Conservation (phyloP, 139 green algal genomes). For the Picocystis salinarum region DNA sequence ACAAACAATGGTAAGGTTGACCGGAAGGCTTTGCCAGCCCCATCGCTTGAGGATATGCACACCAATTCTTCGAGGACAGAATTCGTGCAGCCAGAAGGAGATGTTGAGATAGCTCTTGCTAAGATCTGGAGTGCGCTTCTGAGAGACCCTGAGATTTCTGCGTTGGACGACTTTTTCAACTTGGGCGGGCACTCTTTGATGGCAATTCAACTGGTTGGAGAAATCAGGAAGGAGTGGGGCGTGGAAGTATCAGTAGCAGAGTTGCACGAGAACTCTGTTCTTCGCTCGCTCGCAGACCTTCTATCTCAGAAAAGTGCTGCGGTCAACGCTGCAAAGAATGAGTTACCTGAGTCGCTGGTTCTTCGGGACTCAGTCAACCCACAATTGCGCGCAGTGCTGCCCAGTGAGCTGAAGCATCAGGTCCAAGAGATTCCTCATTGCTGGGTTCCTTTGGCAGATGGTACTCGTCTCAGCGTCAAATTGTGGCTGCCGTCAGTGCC, state of each 20-base stretch:
- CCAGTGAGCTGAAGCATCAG: constrained; percentile 1
- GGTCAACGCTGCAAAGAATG: not conserved
- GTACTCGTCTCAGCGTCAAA: not conserved
- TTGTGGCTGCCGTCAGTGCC: constrained; percentile 5
- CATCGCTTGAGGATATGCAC: not conserved
- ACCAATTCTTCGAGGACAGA: not conserved
- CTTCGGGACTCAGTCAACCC: constrained; percentile 3
- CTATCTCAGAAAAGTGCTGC: not conserved
- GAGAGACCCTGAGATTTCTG: not conserved
- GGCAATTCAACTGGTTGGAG: constrained; percentile 8
- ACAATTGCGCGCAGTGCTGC: constrained; percentile 12
- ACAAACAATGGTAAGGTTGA: constrained; percentile 13
- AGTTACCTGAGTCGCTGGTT: constrained; percentile 8
- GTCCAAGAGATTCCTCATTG: not conserved
- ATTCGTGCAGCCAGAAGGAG: not conserved
- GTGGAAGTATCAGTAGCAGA: not conserved
- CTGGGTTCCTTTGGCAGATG: constrained; percentile 1
- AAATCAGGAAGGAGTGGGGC: not conserved
- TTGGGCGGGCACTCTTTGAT: constrained; percentile 15
- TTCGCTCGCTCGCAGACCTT: constrained; percentile 5
- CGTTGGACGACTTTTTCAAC: constrained; percentile 12
- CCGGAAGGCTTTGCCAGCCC: constrained; percentile 1
- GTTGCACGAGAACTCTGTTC: not conserved
- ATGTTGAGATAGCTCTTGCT: constrained; percentile 2
- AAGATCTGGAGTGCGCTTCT: constrained; percentile 6